These are phyloP conservation scores for Sherardia arvensis DNA, from an alignment of 257 asterid genomes.

Conservation along the genomic window DNA sequence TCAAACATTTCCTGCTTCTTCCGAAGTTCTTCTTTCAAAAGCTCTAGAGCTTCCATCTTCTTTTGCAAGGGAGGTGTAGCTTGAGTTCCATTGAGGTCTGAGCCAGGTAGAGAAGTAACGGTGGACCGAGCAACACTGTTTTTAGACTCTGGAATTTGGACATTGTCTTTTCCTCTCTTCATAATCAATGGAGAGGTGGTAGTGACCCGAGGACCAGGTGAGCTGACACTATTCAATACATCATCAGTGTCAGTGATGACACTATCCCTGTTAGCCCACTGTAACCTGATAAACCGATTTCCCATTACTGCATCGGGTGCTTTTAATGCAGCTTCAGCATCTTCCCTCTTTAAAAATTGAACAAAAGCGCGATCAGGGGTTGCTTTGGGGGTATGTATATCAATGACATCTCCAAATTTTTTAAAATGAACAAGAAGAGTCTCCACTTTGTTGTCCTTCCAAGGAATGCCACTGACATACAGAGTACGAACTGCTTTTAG, in stretches of 20 bases:
- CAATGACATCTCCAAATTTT: slow-evolving; percentile 84
- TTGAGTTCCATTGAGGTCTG: slow-evolving; percentile 52
- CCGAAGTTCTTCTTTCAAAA: slow-evolving; percentile 85
- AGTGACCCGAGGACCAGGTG: slow-evolving; percentile 23
- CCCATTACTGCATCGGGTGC: slow-evolving; percentile 99
- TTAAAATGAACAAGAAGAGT: slow-evolving; percentile 81
- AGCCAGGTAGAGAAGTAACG: slow-evolving; percentile 26
- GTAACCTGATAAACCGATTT: slow-evolving; percentile 87
- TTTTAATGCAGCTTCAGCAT: slow-evolving; percentile 78
- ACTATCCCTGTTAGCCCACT: slow-evolving; percentile 96
- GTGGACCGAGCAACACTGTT: slow-evolving; percentile 23
- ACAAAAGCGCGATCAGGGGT: slow-evolving; percentile 77
- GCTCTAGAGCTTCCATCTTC: slow-evolving; percentile 75
- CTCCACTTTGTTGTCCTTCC: slow-evolving; percentile 78
- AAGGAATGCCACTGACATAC: slow-evolving; percentile 74
- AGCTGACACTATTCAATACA: slow-evolving; percentile 31
- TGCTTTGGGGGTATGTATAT: slow-evolving; percentile 56
- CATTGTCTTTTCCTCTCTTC: slow-evolving; percentile 45
- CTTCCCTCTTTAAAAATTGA: slow-evolving; percentile 83
- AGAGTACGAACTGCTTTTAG: slow-evolving; percentile 75
- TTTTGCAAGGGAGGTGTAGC: slow-evolving; percentile 54
- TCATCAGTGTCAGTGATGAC: slow-evolving; percentile 57
- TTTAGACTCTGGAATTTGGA: slow-evolving; percentile 32
- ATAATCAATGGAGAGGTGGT: slow-evolving; percentile 28
- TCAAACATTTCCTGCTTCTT: slow-evolving; percentile 98